Conservation (phyloP, 2,329 filamentous ascomycete species). For the Diplocarpon mali region DNA sequence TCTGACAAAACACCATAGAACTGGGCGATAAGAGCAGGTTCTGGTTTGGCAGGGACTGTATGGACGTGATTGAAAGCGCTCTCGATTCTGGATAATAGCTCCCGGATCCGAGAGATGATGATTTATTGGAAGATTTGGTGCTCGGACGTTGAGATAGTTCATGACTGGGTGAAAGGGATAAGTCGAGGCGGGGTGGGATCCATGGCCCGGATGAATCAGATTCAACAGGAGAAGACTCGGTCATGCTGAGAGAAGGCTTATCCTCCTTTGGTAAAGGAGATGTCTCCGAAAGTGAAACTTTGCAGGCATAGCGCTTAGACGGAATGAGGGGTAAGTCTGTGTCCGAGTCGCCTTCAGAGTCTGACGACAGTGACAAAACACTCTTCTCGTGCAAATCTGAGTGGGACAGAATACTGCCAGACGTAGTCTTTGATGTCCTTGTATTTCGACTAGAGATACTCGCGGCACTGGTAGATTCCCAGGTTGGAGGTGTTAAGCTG, state of each 20-base stretch:
- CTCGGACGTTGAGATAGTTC: neutral
- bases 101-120: neutral
- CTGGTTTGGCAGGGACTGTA: constrained; percentile 13
- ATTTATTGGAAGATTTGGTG: constrained; percentile 2
- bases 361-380: constrained; percentile 26
- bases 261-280: constrained; percentile 1
- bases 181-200: constrained; percentile 1
- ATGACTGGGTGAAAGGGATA: neutral
- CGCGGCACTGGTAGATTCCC: constrained; percentile 21
- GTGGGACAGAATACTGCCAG: constrained; percentile 21
- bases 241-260: constrained; percentile 14
- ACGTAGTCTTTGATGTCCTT: constrained; percentile 23
- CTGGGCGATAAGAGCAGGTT: constrained; percentile 25
- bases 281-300: neutral
- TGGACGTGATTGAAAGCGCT: constrained; percentile 9
- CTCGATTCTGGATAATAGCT: constrained; percentile 3
- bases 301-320: neutral
- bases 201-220: constrained; percentile 13
- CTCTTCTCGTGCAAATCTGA: constrained; percentile 25
- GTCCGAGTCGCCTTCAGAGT: constrained; percentile 23
- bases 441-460: constrained; percentile 26
- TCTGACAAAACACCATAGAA: constrained; percentile 16
- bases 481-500: constrained; percentile 5
- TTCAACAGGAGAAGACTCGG: constrained; percentile 6
- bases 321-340: constrained; percentile 7